A percentile compares a stretch with the other conserved stretches of the same genome.
Evolutionary conservation across 2,329 filamentous ascomycete genomes (phyloP).

Genomic region (Emericellopsis atlantica): DNA sequence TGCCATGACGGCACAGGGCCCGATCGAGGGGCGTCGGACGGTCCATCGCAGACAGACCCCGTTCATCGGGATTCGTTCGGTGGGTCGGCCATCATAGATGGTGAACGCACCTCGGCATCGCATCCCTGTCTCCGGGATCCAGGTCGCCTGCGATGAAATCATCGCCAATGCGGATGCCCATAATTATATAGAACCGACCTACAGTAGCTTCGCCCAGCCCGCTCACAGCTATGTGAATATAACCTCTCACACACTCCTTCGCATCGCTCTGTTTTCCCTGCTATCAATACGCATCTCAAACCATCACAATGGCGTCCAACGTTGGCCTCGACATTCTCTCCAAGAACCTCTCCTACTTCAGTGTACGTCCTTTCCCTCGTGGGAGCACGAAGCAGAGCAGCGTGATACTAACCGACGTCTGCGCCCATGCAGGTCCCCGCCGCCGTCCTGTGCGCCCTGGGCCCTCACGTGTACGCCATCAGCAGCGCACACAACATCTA

Average conservation of each 20-base stretch:
- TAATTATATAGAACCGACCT: too few relatives aligned
- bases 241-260: too few relatives aligned
- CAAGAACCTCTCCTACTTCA: conserved; percentile 20
- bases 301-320: conserved; percentile 12
- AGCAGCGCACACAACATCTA: conserved; percentile 16
- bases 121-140: too few relatives aligned
- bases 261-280: not conserved
- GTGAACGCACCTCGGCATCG: not conserved
- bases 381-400: not conserved
- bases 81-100: too few relatives aligned
- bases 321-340: conserved; percentile 18
- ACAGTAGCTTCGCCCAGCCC: too few relatives aligned
- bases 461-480: conserved; percentile 21
- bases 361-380: conserved; percentile 7
- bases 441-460: conserved; percentile 19
- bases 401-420: not conserved
- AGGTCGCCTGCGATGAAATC: too few relatives aligned
- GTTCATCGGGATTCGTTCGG: too few relatives aligned
- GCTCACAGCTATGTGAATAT: not conserved
- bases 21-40: too few relatives aligned
- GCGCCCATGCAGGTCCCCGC: conserved; percentile 21
- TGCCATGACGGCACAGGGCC: too few relatives aligned
- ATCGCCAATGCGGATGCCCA: too few relatives aligned
- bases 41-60: too few relatives aligned
- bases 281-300: not conserved